These are phyloP conservation scores for Neurospora crassa DNA, from an alignment of 2,329 filamentous ascomycete genomes.

Conservation along the genomic window DNA sequence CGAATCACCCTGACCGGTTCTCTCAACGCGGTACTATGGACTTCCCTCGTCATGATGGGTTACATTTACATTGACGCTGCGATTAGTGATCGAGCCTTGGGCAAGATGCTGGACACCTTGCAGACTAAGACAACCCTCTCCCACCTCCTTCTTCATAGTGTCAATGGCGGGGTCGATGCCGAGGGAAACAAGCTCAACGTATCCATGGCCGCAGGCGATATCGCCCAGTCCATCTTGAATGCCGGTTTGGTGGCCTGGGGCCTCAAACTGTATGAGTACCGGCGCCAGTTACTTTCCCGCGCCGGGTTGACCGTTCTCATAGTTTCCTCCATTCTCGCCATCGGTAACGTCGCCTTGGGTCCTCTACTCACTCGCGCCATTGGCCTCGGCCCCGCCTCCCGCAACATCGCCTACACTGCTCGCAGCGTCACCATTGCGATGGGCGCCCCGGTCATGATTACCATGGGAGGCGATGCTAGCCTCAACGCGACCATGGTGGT, in stretches of 20 bases:
- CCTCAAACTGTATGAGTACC: slow-evolving; percentile 43
- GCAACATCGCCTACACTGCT: slow-evolving; percentile 37
- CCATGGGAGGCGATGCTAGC: slow-evolving; percentile 34
- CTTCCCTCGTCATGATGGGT: slow-evolving; percentile 33
- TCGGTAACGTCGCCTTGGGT: slow-evolving; percentile 32
- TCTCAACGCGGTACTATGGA: slow-evolving; percentile 39
- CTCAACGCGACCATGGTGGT: slow-evolving; percentile 43
- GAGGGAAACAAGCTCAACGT: not conserved
- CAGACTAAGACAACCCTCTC: slow-evolving; percentile 23
- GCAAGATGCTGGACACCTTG: slow-evolving; percentile 18
- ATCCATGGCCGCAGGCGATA: slow-evolving; percentile 34
- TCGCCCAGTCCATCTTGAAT: slow-evolving; percentile 38
- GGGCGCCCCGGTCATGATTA: slow-evolving; percentile 35
- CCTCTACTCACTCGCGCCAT: slow-evolving; percentile 28
- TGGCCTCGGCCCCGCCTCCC: slow-evolving; percentile 23
- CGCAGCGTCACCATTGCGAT: slow-evolving; percentile 42
- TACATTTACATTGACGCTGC: slow-evolving; percentile 32
- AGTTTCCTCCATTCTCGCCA: slow-evolving; percentile 28
- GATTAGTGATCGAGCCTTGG: slow-evolving; percentile 13
- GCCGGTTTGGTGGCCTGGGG: slow-evolving; percentile 43
- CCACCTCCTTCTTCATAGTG: slow-evolving; percentile 14
- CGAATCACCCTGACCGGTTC: slow-evolving; percentile 26
- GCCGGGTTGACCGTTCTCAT: slow-evolving; percentile 30
- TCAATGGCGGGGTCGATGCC: not conserved
- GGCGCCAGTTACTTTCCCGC: slow-evolving; percentile 33